These are phyloP conservation scores for Paralagenidium karlingii DNA, from an alignment of 352 stramenopile genomes.

Conservation along the genomic window DNA sequence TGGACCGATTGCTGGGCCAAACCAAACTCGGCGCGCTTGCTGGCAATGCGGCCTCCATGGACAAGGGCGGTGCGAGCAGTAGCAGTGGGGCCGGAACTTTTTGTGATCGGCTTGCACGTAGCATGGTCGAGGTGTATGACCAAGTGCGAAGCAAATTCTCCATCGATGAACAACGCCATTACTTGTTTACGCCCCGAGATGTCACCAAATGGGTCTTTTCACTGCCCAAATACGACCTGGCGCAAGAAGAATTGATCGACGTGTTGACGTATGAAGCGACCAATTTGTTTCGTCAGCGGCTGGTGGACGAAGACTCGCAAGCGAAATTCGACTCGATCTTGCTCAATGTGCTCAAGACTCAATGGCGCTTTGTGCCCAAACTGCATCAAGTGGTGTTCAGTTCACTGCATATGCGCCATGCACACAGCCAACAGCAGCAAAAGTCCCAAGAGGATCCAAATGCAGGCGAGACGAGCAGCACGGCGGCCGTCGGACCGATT, in stretches of 20 bases:
- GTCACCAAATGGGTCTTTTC: conserved; percentile 86
- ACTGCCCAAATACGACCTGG: conserved; percentile 85
- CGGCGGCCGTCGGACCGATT: conserved; percentile 10
- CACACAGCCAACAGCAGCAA: conserved; percentile 6
- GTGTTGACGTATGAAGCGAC: conserved; percentile 84
- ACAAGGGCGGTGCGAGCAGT: conserved; percentile 15
- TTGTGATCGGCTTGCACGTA: conserved; percentile 34
- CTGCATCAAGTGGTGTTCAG: conserved; percentile 82
- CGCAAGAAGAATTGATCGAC: conserved; percentile 81
- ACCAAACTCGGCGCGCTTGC: conserved; percentile 18
- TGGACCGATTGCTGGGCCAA: conserved; percentile 73
- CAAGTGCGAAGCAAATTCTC: conserved; percentile 82
- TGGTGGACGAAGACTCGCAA: conserved; percentile 72
- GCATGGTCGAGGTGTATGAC: conserved; percentile 88
- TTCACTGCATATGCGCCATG: conserved; percentile 49
- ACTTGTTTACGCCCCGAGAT: conserved; percentile 90
- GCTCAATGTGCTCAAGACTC: conserved; percentile 68
- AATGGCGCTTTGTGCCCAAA: conserved; percentile 69
- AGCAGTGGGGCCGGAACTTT: not conserved
- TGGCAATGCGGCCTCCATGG: conserved; percentile 18
- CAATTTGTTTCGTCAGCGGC: conserved; percentile 82
- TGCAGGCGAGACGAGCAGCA: conserved; percentile 1
- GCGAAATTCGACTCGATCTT: conserved; percentile 81
- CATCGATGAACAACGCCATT: conserved; percentile 90
- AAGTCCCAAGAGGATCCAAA: conserved; percentile 11